phyloP scores from a whole-genome alignment of 371 early-diverging fungal genomes.

The Circinella minor region DNA sequence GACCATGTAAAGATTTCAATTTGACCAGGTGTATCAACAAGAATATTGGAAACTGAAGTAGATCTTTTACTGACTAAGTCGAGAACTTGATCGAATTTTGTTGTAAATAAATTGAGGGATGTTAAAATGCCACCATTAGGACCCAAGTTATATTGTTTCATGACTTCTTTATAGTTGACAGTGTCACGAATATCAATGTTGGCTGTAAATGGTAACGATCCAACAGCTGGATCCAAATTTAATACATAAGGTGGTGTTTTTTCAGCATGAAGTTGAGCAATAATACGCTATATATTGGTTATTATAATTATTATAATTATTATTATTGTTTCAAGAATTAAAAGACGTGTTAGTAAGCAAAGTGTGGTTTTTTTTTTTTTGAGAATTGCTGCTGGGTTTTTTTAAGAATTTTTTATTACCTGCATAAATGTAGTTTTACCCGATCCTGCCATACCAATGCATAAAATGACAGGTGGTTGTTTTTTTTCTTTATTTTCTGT shows the following conservation, averaged over 20 bases:
- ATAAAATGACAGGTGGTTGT: conserved; percentile 79
- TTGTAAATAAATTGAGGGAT: conserved; percentile 95
- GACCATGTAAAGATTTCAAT: conserved; percentile 99
- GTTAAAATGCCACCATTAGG: conserved; percentile 99
- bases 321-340: not conserved
- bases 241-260: conserved; percentile 87
- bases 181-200: conserved; percentile 99
- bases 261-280: conserved; percentile 82
- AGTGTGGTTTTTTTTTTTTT: too few relatives aligned
- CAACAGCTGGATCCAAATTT: conserved; percentile 99
- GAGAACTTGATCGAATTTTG: conserved; percentile 96
- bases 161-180: conserved; percentile 98
- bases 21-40: conserved; percentile 99
- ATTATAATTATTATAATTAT: not conserved
- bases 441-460: conserved; percentile 99
- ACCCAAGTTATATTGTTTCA: conserved; percentile 98
- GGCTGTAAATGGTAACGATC: conserved; percentile 89
- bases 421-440: conserved; percentile 99
- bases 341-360: conserved; percentile 2
- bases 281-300: conserved; percentile 69
- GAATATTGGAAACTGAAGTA: conserved; percentile 67
- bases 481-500: conserved; percentile 9
- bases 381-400: not conserved
- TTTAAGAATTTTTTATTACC: conserved; percentile 48
- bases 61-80: conserved; percentile 85